Evolutionary conservation across 768 basidiomycete species (phyloP), one percentile per base, ranked within the genome.

Genomic region (Dentipellis fragilis): DNA sequence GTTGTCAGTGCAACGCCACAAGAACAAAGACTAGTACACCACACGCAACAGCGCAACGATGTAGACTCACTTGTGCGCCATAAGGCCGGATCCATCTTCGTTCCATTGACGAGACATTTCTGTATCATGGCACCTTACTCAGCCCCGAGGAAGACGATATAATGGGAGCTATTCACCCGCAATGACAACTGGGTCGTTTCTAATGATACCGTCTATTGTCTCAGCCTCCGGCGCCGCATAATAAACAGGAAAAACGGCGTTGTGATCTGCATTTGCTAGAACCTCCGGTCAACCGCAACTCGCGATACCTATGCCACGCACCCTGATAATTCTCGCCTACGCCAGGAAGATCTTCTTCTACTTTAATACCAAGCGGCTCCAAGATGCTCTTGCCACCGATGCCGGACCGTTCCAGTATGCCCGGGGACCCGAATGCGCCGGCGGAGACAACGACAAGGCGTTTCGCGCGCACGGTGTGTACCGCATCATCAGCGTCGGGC

Each of bases 21-120:
- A n/a, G n/a, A n/a, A n/a, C n/a, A n/a, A n/a, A n/a, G n/a, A n/a
- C n/a, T n/a, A n/a, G n/a, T n/a, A n/a, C n/a, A n/a, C n/a, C n/a
- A n/a, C n/a, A n/a, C n/a, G n/a, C n/a, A n/a, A n/a, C n/a, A n/a
- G n/a, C n/a, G n/a, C n/a, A n/a, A n/a, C n/a, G n/a, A n/a, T n/a
- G n/a, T n/a, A n/a, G n/a, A n/a, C 73, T 2, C 29, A 83, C 85
- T 80, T 85, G 59, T 78, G 73, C 1, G 80, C 72, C 60, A 85
- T 69, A 42, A 78, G 62, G 1, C 81, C 80, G 35, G 64, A 71
- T 0, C 78, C 80, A 0, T 65, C 64, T 16, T 62, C 59, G 10
- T 63, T 54, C 67, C 70, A 78, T 42, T 73, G 65, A 17, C 51
- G 58, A 36, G 60, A 60, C 63, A 69, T 68, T 52, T 68, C 73